Evolutionary conservation across 2,329 filamentous ascomycete genomes (phyloP), one percentile per base, ranked within the genome.

Genomic region (Trichoderma hamatum): DNA sequence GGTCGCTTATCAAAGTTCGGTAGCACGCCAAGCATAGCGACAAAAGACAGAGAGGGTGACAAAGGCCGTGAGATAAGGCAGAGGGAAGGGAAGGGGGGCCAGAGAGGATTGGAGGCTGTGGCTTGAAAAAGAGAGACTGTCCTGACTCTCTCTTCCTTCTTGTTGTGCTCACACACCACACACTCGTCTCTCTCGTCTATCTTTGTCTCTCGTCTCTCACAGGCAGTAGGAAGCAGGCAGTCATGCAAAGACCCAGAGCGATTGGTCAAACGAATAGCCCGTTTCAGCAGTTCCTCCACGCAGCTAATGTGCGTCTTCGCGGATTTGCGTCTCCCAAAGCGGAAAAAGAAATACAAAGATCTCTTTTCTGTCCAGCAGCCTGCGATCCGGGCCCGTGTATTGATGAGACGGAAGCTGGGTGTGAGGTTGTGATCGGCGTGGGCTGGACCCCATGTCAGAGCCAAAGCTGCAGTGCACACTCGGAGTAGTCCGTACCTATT

Each of bases 341-440:
- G 39, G 39, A 7, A 43, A 43, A n/a, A n/a, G 39, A n/a, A n/a
- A 3, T n/a, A 19, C 39, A 49, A 49, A 49, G 21, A 49, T 24
- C 46, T 49, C 39, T 19, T 43, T 43, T 43, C 39, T n/a, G 14
- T n/a, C 36, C 10, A 19, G n/a, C 39, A 43, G n/a, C 16, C 39
- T 30, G 30, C 34, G 56, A 36, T 26, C 30, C 19, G 30, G 30
- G 49, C 51, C 16, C 21, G 32, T 56, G 24, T 63, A 30, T 56
- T 56, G 19, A 30, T 49, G 34, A 16, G 55, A 55, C 49, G 68
- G 60, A 39, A 19, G 55, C 49, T 49, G 60, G 61, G 24, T 64
- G 43, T 64, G 43, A 60, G 62, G 62, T 64, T 60, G 62, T 60
- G 68, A 69, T 69, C 62, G 68, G 68, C 68, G 55, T 24, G 43